Evolutionary conservation across 768 basidiomycete genomes (phyloP).

Genomic region (Xanthoconium purpureum): DNA sequence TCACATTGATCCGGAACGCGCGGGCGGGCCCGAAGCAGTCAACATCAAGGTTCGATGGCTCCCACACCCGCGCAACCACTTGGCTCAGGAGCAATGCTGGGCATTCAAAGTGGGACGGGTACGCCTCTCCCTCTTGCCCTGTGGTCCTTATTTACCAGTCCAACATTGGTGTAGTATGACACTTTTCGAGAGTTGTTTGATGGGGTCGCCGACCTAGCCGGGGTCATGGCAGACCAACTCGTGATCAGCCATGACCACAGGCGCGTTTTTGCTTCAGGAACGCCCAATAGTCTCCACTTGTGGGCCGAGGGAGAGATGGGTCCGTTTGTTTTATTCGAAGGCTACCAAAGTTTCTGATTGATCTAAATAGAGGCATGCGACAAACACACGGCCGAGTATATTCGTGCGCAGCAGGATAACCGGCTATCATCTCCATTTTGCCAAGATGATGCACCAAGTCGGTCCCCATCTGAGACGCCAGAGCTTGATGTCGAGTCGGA

Average conservation of each 20-base stretch:
- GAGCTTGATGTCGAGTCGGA: slow-evolving; percentile 32
- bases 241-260: slow-evolving; percentile 60
- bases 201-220: slow-evolving; percentile 58
- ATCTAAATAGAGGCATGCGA: slow-evolving; percentile 59
- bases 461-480: slow-evolving; percentile 21
- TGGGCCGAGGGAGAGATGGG: slow-evolving; percentile 69
- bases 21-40: slow-evolving; percentile 39
- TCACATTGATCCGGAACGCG: slow-evolving; percentile 21
- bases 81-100: slow-evolving; percentile 41
- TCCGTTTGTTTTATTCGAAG: slow-evolving; percentile 30
- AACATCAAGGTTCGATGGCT: slow-evolving; percentile 59
- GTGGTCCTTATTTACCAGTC: background rate
- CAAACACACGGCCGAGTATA: slow-evolving; percentile 58
- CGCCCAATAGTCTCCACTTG: slow-evolving; percentile 61
- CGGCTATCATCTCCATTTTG: slow-evolving; percentile 23
- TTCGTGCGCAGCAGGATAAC: slow-evolving; percentile 41
- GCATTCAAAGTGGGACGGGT: slow-evolving; percentile 60
- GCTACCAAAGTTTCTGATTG: slow-evolving; percentile 7
- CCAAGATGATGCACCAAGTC: slow-evolving; percentile 1
- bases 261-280: slow-evolving; percentile 67
- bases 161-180: slow-evolving; percentile 46
- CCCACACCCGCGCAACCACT: slow-evolving; percentile 55
- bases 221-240: slow-evolving; percentile 48
- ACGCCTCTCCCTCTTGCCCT: slow-evolving; percentile 15
- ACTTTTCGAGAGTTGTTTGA: slow-evolving; percentile 65